Percentiles rank a stretch among this genome's conserved stretches.
Conservation (phyloP, 2,329 filamentous ascomycete genomes). For the Fusarium sp. region DNA sequence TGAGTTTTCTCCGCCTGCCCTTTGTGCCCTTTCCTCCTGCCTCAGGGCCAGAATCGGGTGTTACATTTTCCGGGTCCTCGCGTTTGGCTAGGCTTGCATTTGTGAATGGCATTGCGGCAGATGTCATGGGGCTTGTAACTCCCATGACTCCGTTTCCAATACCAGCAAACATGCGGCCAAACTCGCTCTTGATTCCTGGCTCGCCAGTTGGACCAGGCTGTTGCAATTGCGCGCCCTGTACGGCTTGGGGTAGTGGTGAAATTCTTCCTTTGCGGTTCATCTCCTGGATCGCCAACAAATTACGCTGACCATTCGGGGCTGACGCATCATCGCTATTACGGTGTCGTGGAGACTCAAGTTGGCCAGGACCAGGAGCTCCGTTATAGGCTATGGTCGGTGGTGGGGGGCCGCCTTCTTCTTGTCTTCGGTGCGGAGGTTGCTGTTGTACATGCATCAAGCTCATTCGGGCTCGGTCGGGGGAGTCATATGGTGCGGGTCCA, state of each 20-base stretch:
- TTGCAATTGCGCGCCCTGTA: slow-evolving; percentile 89
- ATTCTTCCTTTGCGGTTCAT: slow-evolving; percentile 84
- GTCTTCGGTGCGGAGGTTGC: slow-evolving; percentile 56
- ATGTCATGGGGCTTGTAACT: slow-evolving; percentile 63
- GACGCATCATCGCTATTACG: slow-evolving; percentile 64
- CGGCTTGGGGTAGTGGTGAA: slow-evolving; percentile 91
- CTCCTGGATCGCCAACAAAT: slow-evolving; percentile 82
- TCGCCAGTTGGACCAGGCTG: slow-evolving; percentile 83
- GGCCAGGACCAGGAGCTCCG: slow-evolving; percentile 55
- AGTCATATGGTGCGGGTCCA: slow-evolving; percentile 58
- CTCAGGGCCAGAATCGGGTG: slow-evolving; percentile 60
- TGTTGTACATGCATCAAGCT: slow-evolving; percentile 52
- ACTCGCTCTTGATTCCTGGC: slow-evolving; percentile 92
- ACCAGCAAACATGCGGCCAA: slow-evolving; percentile 95
- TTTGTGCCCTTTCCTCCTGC: slow-evolving; percentile 57
- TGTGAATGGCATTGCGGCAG: slow-evolving; percentile 59
- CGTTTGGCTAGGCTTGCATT: slow-evolving; percentile 60
- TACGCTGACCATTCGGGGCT: slow-evolving; percentile 67
- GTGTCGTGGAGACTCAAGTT: slow-evolving; percentile 56
- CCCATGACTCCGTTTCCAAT: slow-evolving; percentile 73
- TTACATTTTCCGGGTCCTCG: slow-evolving; percentile 62
- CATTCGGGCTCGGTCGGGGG: slow-evolving; percentile 63
- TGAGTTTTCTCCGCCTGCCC: slow-evolving; percentile 75
- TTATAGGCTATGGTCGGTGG: slow-evolving; percentile 65
- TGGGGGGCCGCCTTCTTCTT: slow-evolving; percentile 62